Evolutionary conservation across 2,329 filamentous ascomycete species (phyloP).

Genomic region (Neofusicoccum laricinum): DNA sequence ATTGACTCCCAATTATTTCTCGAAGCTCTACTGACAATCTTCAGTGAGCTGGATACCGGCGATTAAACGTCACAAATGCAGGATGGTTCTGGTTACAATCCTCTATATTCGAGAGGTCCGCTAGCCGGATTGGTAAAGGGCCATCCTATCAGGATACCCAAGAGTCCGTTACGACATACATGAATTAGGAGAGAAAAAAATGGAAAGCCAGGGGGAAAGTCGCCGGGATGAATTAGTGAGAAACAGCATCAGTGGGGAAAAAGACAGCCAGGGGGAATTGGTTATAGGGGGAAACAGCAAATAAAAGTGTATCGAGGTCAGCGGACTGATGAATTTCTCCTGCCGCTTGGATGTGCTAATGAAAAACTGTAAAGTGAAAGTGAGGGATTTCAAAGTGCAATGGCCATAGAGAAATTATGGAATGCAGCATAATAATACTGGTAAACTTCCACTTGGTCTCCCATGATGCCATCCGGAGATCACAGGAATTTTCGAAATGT

Average conservation of each 20-base stretch:
- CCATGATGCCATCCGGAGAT: too few species aligned
- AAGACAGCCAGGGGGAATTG: not conserved
- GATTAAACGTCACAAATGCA: slow-evolving; percentile 12
- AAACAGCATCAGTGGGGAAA: not conserved
- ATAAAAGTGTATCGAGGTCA: not conserved
- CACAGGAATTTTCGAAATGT: too few species aligned
- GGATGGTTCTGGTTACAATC: not conserved
- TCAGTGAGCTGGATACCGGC: slow-evolving; percentile 19
- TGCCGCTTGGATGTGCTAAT: too few species aligned
- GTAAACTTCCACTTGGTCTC: too few species aligned
- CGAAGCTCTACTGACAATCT: not conserved
- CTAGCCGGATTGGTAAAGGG: slow-evolving; percentile 5
- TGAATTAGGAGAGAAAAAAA: not conserved
- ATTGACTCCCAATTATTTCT: not conserved
- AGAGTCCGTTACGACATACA: not conserved
- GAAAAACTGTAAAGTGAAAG: too few species aligned
- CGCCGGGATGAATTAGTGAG: too few species aligned
- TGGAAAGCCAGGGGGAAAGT: not conserved
- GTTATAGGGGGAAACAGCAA: not conserved
- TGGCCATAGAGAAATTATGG: too few species aligned
- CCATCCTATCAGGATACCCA: slow-evolving; percentile 4
- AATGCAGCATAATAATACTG: too few species aligned
- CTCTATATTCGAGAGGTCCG: not conserved
- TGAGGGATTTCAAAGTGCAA: too few species aligned
- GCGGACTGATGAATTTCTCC: too few species aligned